Evolutionary conservation across 2,329 filamentous ascomycete genomes (phyloP), one percentile per base, ranked within the genome.

Genomic region (Cordyceps sp.): DNA sequence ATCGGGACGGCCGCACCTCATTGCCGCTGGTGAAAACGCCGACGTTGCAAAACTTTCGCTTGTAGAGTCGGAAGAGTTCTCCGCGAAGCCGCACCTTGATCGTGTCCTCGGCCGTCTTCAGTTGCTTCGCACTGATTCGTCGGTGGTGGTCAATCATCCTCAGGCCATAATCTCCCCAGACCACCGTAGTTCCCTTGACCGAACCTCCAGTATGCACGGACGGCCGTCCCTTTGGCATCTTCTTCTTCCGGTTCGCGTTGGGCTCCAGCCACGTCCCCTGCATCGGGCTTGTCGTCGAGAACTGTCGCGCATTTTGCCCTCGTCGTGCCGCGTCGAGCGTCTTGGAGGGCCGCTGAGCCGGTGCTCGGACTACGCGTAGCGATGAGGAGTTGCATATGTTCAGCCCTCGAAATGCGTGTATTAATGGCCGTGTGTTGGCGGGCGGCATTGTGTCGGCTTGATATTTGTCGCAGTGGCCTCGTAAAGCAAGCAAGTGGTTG

Each of bases 11-110:
- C 14, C 36, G 31, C 29, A 78, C 75, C 61, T 98, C 90, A 49
- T 96, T 98, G 36, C 90, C 90, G 54, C 79, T 90, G 36, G 84
- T 78, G 56, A 90, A 98, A 16, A 98, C 92, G 50, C 88, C 90
- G 42, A 96, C 80, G 50, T 93, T 93, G 41, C 86, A 90, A 45
- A 74, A 76, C 32, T 96, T 78, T 39, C 90, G 73, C 62, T 84
- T 93, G 61, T 93, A 98, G 29, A 98, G 55, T 34, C 84, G 75
- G 56, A 92, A 98, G 49, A 85, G 84, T 67, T 93, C 77, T 29
- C 90, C 90, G 61, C 90, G 71, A 29, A 98, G 62, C 39, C 88
- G 70, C 47, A 73, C 73, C 54, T 84, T 88, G 55, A 98, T 96
- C 3, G 88, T 90, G 44, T 94, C 85, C 51, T 93, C 86, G 38